phyloP scores from a whole-genome alignment of 2,329 filamentous ascomycete genomes.

The Neurospora sp. region DNA sequence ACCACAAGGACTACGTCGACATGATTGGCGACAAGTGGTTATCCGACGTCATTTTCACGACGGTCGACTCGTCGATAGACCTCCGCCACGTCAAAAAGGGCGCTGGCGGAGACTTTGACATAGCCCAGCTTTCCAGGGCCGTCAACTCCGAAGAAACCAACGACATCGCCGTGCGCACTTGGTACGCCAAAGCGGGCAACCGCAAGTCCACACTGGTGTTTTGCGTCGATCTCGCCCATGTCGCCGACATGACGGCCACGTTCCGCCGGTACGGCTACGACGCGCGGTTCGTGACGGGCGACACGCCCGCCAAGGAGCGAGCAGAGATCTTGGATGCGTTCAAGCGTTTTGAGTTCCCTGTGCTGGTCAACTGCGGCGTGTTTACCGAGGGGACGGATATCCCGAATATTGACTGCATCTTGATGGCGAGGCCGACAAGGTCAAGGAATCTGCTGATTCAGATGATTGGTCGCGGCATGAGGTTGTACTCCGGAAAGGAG shows the following conservation, averaged over 20 bases:
- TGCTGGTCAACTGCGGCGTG: constrained; percentile 88
- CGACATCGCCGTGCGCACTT: constrained; percentile 73
- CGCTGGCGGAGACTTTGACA: constrained; percentile 67
- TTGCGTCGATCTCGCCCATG: constrained; percentile 83
- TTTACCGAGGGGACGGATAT: constrained; percentile 98
- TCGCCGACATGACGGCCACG: constrained; percentile 59
- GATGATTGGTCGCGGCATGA: constrained; percentile 94
- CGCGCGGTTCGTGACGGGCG: constrained; percentile 76
- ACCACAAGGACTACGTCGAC: constrained; percentile 65
- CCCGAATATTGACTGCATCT: constrained; percentile 88
- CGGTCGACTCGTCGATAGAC: constrained; percentile 74
- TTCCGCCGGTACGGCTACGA: constrained; percentile 74
- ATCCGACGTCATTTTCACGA: constrained; percentile 86
- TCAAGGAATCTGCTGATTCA: constrained; percentile 91
- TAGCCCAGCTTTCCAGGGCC: constrained; percentile 63
- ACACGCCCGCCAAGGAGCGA: constrained; percentile 61
- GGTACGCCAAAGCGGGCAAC: constrained; percentile 64
- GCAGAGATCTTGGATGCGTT: constrained; percentile 66
- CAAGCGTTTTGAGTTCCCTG: constrained; percentile 64
- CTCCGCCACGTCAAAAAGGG: constrained; percentile 58
- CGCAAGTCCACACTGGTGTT: constrained; percentile 86
- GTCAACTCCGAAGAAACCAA: constrained; percentile 80
- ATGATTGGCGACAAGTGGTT: constrained; percentile 85
- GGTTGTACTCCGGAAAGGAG: constrained; percentile 67
- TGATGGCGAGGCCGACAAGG: constrained; percentile 78